A percentile compares a stretch with the other conserved stretches of the same genome.
Conservation (phyloP, 148 eudicot genomes). For the Chenopodium berlandieri region DNA sequence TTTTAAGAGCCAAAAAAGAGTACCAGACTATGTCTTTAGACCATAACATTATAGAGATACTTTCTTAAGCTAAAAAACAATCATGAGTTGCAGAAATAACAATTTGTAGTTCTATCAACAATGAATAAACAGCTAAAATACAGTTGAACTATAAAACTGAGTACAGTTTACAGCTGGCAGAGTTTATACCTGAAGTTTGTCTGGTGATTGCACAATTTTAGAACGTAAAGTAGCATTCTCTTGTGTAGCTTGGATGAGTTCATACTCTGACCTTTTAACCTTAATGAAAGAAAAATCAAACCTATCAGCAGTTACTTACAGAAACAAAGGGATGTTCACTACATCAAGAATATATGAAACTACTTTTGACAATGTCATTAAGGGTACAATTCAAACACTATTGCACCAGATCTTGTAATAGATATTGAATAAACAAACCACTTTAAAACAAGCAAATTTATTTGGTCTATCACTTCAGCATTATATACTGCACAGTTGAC, state of each 20-base stretch:
- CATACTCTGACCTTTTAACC: conserved; percentile 77
- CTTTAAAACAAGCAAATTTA: background rate
- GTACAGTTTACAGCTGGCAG: background rate
- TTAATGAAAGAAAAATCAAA: conserved; percentile 24
- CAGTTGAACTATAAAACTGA: background rate
- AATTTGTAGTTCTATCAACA: background rate
- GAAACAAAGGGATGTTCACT: background rate
- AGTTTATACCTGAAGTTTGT: conserved; percentile 70
- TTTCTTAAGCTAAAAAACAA: background rate
- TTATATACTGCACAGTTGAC: too few species aligned
- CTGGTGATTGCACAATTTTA: conserved; percentile 91
- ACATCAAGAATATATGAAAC: background rate
- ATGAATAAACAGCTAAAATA: background rate
- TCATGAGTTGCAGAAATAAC: background rate
- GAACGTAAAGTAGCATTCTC: conserved; percentile 76
- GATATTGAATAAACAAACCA: background rate
- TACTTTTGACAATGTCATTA: background rate
- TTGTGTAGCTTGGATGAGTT: conserved; percentile 72
- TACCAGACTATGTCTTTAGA: background rate
- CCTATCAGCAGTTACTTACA: background rate
- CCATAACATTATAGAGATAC: background rate
- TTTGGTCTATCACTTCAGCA: background rate
- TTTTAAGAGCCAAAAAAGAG: background rate
- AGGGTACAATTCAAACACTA: background rate
- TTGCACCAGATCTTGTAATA: background rate